Percentiles rank a stretch among this genome's conserved stretches.
These are phyloP conservation scores for Ceratobasidium sp. DNA, from an alignment of 1,284 basidiomycete species.

Conservation along the genomic window DNA sequence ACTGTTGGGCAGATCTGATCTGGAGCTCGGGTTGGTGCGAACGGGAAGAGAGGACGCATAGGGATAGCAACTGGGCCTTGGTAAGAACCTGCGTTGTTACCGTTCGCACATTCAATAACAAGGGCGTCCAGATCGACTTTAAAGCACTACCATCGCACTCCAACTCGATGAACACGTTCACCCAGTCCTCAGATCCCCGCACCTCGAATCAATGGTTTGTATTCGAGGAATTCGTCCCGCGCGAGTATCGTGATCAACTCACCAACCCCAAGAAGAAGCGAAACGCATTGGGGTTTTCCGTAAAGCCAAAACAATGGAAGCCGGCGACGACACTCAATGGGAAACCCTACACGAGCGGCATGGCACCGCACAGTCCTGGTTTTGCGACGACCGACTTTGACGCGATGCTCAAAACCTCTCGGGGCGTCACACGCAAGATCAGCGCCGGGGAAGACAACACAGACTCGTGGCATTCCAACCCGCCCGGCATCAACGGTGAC, in stretches of 20 bases:
- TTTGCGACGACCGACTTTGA: constrained; percentile 74
- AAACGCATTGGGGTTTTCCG: constrained; percentile 50
- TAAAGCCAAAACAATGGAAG: constrained; percentile 66
- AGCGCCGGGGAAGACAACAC: constrained; percentile 55
- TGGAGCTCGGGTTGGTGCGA: constrained; percentile 84
- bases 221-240: constrained; percentile 87
- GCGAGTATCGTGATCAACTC: constrained; percentile 82
- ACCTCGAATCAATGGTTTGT: constrained; percentile 69
- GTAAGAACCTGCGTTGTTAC: constrained; percentile 66
- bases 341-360: constrained; percentile 72
- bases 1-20: constrained; percentile 85
- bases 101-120: too few relatives aligned
- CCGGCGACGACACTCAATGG: constrained; percentile 78
- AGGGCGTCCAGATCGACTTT: constrained; percentile 77
- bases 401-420: constrained; percentile 64
- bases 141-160: constrained; percentile 64
- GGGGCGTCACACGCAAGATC: constrained; percentile 63
- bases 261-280: constrained; percentile 55
- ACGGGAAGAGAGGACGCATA: constrained; percentile 72
- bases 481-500: neutral
- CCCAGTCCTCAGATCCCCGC: constrained; percentile 58
- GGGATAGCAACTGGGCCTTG: constrained; percentile 90
- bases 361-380: constrained; percentile 65
- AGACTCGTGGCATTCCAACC: constrained; percentile 12
- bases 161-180: constrained; percentile 35